Base-by-base conservation (phyloP, 2,329 filamentous ascomycete genomes). In the Verticillium klebahnii region DNA sequence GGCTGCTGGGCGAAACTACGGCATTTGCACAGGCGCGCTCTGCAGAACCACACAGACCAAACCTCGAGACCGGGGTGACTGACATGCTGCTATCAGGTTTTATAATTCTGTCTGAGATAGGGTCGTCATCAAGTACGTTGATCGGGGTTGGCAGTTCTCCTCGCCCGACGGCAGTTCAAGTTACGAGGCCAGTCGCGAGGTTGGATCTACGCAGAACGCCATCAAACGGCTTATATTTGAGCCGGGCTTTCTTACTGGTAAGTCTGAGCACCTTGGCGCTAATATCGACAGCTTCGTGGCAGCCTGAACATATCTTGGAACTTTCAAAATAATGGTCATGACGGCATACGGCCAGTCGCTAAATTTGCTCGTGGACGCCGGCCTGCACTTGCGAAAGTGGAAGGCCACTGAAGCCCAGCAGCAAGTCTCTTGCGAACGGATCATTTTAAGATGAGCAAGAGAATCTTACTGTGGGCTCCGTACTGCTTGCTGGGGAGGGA, bases 81-180 rank as follows among this genome's bases (percentile, higher is more conserved):
- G 5, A 6, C 5, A 29, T 29, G 2, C 39, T n/a, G 39, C 39
- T 36, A 63, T 64, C 0, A 74, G 78, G 32, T 78, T 73, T 73
- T 76, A 79, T 29, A 71, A 70, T 7, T 77, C 77, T 1, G 74
- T 79, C 25, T 79, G 73, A 72, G 76, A 75, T 32, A 79, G 77
- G 77, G 52, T 80, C 5, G 66, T 80, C 2, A 65, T 71, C 40
- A 80, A 81, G 67, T 80, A 75, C 57, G 70, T 69, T 36, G 71
- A 81, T 64, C 66, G 69, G 5, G 77, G 73, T 1, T 64, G 80
- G 2, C 78, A 81, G 67, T n/a, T 81, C 3, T 80, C 80, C 66
- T 62, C 72, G 0, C 63, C 65, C 0, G 74, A 78, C 34, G 78
- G 78, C 14, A 74, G 69, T 0, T 81, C 80, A 68, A 80, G 77